Evolutionary conservation across 768 basidiomycete genomes (phyloP), one percentile per base, ranked within the genome.

Genomic region (Mycena rosella): DNA sequence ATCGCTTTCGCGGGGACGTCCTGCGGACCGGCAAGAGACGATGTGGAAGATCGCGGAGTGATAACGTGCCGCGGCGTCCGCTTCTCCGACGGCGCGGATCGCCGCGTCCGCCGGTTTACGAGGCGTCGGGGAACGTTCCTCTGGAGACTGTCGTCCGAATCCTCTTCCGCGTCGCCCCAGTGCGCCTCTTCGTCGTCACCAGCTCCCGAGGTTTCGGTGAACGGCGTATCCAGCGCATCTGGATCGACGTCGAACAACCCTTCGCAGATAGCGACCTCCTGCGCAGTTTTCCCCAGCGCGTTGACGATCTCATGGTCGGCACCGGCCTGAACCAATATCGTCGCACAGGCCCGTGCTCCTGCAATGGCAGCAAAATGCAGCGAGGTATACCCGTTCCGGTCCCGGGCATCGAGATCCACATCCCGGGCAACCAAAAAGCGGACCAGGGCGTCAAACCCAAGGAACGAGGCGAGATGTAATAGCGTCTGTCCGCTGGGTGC

Each of bases 311-410:
- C 91, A 30, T 84, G 76, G 69, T 94, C 91, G 0, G 97, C 97
- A 32, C 95, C 95, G 32, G 89, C 94, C 14, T 86, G 82, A n/a
- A 97, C 73, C 32, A 99, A 82, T 7, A 91, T 78, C 51, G 83
- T 80, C 2, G 87, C 86, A 77, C 94, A 96, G 14, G 86, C 83
- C 59, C 82, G 81, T 17, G 92, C 89, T 26, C 86, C 86, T 9
- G 82, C 83, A 36, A 96, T 79, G 0, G 89, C 91, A 20, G 96
- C 93, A 73, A 96, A 92, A 79, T 96, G 94, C 36, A 98, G 80
- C 0, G 98, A 89, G 0, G 96, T 99, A 76, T 87, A 95, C 17
- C 97, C 97, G 77, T 96, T 97, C 53, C 87, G 84, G 78, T 99
- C 98, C 54, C 94, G 89, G 17, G 85, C 86, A 75, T 99, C 95